phyloP scores from a whole-genome alignment of 495 filamentous ascomycete species.

The Hypoxylon lienhwacheense region DNA sequence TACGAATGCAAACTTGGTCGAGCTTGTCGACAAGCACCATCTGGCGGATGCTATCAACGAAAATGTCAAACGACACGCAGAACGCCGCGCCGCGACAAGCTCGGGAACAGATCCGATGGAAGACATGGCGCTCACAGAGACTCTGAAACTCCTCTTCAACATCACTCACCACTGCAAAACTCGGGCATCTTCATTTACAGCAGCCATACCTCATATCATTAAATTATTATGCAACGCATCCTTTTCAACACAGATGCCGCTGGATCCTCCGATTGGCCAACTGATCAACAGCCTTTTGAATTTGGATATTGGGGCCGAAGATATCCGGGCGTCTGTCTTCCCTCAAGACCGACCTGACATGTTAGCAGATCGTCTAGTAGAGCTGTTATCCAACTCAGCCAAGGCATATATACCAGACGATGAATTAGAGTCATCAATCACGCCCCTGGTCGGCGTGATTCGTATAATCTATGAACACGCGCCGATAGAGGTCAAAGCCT shows the following conservation, averaged over 20 bases:
- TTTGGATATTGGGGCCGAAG: constrained; percentile 60
- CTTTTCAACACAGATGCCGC: constrained; percentile 40
- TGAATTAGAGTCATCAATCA: constrained; percentile 67
- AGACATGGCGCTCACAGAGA: constrained; percentile 79
- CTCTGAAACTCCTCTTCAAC: constrained; percentile 88
- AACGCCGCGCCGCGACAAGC: constrained; percentile 28
- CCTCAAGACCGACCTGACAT: constrained; percentile 62
- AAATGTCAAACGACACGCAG: constrained; percentile 70
- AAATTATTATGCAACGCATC: constrained; percentile 61
- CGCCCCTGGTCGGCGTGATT: constrained; percentile 73
- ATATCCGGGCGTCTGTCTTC: constrained; percentile 57
- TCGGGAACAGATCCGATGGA: constrained; percentile 62
- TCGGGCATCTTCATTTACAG: constrained; percentile 60
- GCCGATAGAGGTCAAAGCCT: constrained; percentile 59
- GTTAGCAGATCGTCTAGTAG: constrained; percentile 69
- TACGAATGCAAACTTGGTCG: constrained; percentile 67
- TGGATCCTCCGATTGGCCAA: constrained; percentile 54
- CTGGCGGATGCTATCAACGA: constrained; percentile 68
- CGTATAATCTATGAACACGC: constrained; percentile 73
- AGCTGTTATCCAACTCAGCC: constrained; percentile 70
- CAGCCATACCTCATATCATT: constrained; percentile 70
- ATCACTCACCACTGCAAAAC: constrained; percentile 71
- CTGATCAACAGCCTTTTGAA: constrained; percentile 82
- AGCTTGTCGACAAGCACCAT: constrained; percentile 68
- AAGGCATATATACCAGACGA: constrained; percentile 59